Conservation (phyloP, 1,139 yeast species). For the Kodamaea sp. region DNA sequence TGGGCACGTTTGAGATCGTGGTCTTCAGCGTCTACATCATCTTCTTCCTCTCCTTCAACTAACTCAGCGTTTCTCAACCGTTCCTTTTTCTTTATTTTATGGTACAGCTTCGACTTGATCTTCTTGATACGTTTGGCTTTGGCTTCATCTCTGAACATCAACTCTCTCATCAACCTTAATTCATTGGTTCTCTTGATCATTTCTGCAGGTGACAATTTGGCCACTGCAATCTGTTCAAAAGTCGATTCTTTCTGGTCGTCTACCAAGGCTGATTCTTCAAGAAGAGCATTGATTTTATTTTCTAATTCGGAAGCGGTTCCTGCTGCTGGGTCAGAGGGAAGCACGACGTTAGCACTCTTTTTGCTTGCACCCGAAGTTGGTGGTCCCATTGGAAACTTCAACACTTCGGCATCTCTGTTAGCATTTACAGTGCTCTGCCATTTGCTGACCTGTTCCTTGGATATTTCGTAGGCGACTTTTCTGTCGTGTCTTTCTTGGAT, state of each 20-base stretch:
- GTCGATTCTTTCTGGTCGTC: constrained; percentile 79
- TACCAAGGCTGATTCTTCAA: constrained; percentile 63
- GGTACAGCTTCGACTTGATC: constrained; percentile 89
- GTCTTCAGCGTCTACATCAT: constrained; percentile 58
- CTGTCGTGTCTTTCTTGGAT: constrained; percentile 87
- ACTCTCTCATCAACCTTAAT: constrained; percentile 87
- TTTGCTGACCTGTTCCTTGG: constrained; percentile 81
- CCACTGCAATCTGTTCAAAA: constrained; percentile 85
- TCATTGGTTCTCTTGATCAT: constrained; percentile 76
- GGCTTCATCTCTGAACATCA: constrained; percentile 93
- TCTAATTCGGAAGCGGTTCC: constrained; percentile 59
- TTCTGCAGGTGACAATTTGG: constrained; percentile 80
- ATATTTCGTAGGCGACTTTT: constrained; percentile 84
- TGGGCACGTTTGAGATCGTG: constrained; percentile 74
- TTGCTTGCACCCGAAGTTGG: constrained; percentile 44
- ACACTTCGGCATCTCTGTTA: constrained; percentile 81
- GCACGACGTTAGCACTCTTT: constrained; percentile 52
- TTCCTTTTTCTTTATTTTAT: constrained; percentile 85
- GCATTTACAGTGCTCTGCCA: constrained; percentile 85
- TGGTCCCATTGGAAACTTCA: constrained; percentile 70
- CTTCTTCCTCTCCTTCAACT: constrained; percentile 63
- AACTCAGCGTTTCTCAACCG: constrained; percentile 66
- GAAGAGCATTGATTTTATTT: constrained; percentile 58
- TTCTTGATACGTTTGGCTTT: constrained; percentile 89
- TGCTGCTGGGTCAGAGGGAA: constrained; percentile 36